Percentiles rank a stretch among this genome's conserved stretches.
These are phyloP conservation scores for Oemleria cerasiformis DNA, from an alignment of 306 rosid genomes.

Conservation along the genomic window DNA sequence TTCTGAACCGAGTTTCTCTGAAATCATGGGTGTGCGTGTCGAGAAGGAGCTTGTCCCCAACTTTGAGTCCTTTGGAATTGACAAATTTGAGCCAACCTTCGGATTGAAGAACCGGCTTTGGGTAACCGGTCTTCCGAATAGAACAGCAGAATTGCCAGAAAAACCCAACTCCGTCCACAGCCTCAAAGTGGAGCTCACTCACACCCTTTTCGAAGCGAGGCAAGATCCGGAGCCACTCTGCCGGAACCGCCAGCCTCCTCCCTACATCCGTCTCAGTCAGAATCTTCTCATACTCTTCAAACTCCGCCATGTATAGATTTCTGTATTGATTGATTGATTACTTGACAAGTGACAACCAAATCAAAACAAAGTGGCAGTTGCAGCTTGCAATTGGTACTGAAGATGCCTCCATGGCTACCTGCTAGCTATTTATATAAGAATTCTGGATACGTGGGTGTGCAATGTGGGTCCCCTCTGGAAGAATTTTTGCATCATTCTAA, in stretches of 20 bases:
- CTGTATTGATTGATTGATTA: too few relatives aligned
- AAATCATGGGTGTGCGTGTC: slow-evolving; percentile 21
- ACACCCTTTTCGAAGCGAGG: neutral
- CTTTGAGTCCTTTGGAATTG: neutral
- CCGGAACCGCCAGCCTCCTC: neutral
- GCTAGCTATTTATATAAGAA: too few relatives aligned
- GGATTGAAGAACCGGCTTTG: neutral
- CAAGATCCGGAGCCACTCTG: neutral
- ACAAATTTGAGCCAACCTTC: neutral
- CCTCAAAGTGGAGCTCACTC: neutral
- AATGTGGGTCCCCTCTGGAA: too few relatives aligned
- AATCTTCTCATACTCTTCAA: neutral
- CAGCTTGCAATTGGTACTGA: too few relatives aligned
- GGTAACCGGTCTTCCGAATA: neutral
- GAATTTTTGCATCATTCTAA: too few relatives aligned
- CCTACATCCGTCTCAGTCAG: neutral
- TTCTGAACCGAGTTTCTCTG: neutral
- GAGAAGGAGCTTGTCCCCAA: slow-evolving; percentile 11
- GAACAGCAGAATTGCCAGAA: neutral
- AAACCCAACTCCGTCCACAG: neutral
- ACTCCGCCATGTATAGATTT: too few relatives aligned
- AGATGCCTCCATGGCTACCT: too few relatives aligned
- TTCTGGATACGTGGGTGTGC: too few relatives aligned
- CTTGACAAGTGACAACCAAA: too few relatives aligned
- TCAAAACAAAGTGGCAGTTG: too few relatives aligned